Base-by-base conservation (phyloP, 805 yeast genomes). In the Yarrowia porcina region DNA sequence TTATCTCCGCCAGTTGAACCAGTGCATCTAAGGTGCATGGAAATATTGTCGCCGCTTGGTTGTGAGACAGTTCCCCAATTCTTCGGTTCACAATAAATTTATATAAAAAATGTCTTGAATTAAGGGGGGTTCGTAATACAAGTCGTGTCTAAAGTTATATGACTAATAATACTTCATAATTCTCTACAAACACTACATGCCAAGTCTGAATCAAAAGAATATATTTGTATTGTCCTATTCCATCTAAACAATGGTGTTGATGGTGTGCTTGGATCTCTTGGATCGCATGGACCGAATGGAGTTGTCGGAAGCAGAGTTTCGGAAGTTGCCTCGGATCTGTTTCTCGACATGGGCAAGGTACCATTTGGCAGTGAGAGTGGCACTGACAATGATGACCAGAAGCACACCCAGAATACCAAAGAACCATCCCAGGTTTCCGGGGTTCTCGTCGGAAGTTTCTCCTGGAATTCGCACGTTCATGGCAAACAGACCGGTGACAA, bases 401-500 rank as follows among this genome's bases (percentile, higher is more conserved):
- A 86, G 71, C 23, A 82, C 75, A 10, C 85, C 89, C 7, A 86
- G 70, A 64, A 87, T 84, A 44, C 89, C 89, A 72, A 83, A 84
- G 71, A 83, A 90, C 90, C 94, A 88, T 2, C 77, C 82, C 39
- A 80, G 73, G 1, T 65, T 68, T 1, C 67, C 79, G 13, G 49
- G 49, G 30, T 56, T 41, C 12, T 56, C 61, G 1, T 56, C 61
- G 21, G 38, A 21, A 13, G 68, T 76, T 65, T 81, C 75, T 28
- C 97, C 97, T 0, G 97, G 97, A 28, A 93, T 88, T 12, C 69
- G 74, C 18, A 93, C 98, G 74, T 93, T 93, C 99, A 93, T 93
- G 70, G 97, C 97, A 75, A 93, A 93, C 66, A 92, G 71, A 73
- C 97, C 97, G 1, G 97, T 90, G 47, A 93, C 81, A 64, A 93